A percentile compares a stretch with the other conserved stretches of the same genome.
Evolutionary conservation across 331 rosid species (phyloP).

Genomic region (Arachis monticola): DNA sequence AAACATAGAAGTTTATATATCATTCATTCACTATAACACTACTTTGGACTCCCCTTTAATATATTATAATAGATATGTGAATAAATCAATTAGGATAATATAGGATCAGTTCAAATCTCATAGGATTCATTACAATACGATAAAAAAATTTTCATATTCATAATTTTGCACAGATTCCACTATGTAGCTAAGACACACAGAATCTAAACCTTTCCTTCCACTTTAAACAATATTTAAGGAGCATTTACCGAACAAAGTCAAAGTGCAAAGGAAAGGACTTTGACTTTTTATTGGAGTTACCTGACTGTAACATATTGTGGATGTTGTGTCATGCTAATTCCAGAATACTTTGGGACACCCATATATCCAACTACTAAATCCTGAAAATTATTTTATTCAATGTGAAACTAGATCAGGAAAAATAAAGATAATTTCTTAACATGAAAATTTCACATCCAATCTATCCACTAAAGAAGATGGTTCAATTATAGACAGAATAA

Average conservation of each 20-base stretch:
- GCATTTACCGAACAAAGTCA: not conserved
- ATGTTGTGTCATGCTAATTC: slow-evolving; percentile 93
- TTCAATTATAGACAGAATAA: slow-evolving; percentile 1
- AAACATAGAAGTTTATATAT: too few species aligned
- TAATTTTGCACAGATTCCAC: too few species aligned
- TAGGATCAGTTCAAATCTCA: too few species aligned
- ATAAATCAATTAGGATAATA: too few species aligned
- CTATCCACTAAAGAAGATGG: slow-evolving; percentile 15
- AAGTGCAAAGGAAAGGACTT: not conserved
- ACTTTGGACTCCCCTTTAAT: too few species aligned
- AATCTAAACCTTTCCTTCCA: too few species aligned
- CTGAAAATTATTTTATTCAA: slow-evolving; percentile 45
- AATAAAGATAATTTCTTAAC: slow-evolving; percentile 21
- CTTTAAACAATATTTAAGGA: not conserved
- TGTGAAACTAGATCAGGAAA: not conserved
- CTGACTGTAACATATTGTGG: slow-evolving; percentile 97
- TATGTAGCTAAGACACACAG: too few species aligned
- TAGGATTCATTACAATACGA: too few species aligned
- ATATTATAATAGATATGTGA: too few species aligned
- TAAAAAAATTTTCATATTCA: too few species aligned
- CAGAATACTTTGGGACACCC: slow-evolving; percentile 97
- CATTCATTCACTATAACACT: too few species aligned
- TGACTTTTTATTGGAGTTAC: slow-evolving; percentile 45
- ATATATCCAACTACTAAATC: slow-evolving; percentile 95
- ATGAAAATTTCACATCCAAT: slow-evolving; percentile 27